Evolutionary conservation across 177 flowering plant genomes (phyloP).

Genomic region (Telopea speciosissima): DNA sequence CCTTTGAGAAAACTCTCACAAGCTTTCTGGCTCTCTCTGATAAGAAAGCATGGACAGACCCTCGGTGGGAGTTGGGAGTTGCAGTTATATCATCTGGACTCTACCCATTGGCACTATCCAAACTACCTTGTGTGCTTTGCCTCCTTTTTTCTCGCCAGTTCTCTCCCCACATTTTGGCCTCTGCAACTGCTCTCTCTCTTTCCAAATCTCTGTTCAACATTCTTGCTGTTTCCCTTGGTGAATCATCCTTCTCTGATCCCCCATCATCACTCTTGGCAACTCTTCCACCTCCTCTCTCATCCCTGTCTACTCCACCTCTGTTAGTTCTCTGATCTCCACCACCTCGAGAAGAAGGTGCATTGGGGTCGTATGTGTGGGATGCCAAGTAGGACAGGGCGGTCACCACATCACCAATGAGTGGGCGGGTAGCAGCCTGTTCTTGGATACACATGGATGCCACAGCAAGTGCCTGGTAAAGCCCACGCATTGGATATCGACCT

Average conservation of each 20-base stretch:
- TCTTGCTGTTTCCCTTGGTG: slow-evolving; percentile 6
- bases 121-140: slow-evolving; percentile 13
- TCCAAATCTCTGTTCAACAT: slow-evolving; percentile 4
- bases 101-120: slow-evolving; percentile 16
- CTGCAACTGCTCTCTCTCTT: slow-evolving; percentile 10
- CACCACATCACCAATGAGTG: slow-evolving; percentile 4
- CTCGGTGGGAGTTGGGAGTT: not conserved
- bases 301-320: not conserved
- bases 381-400: slow-evolving; percentile 12
- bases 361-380: slow-evolving; percentile 7
- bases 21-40: slow-evolving; percentile 4
- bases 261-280: not conserved
- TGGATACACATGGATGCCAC: slow-evolving; percentile 12
- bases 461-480: slow-evolving; percentile 9
- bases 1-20: too few species aligned
- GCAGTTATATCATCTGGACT: not conserved
- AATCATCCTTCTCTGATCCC: slow-evolving; percentile 9
- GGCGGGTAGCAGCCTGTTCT: slow-evolving; percentile 11
- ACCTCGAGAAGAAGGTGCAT: not conserved
- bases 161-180: slow-evolving; percentile 17
- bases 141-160: slow-evolving; percentile 18
- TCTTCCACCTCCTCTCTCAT: not conserved
- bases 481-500: slow-evolving; percentile 9
- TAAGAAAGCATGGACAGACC: slow-evolving; percentile 7
- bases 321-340: slow-evolving; percentile 2